phyloP scores from a whole-genome alignment of 2,329 filamentous ascomycete genomes.

The Ceratocystis eucalypticola region DNA sequence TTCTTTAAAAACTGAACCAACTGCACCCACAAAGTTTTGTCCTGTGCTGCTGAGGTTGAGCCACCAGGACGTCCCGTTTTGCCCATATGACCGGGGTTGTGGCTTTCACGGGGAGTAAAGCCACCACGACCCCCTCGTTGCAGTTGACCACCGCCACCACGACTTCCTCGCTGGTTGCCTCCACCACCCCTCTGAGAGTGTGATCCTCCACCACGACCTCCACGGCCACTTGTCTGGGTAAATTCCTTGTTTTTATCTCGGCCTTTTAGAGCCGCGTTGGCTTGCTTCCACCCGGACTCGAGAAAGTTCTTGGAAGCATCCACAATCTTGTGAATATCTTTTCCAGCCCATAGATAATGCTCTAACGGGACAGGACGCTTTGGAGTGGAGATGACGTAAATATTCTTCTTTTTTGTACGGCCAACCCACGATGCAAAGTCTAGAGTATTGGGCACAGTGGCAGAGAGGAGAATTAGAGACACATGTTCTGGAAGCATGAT shows the following conservation, averaged over 20 bases:
- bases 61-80: slow-evolving; percentile 74
- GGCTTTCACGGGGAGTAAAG: slow-evolving; percentile 43
- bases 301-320: slow-evolving; percentile 83
- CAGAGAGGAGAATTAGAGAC: slow-evolving; percentile 84
- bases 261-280: slow-evolving; percentile 67
- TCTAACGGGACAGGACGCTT: slow-evolving; percentile 91
- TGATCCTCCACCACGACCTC: slow-evolving; percentile 14
- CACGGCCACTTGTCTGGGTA: slow-evolving; percentile 18
- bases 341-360: slow-evolving; percentile 91
- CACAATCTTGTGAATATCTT: slow-evolving; percentile 87
- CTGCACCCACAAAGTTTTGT: slow-evolving; percentile 94
- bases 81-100: slow-evolving; percentile 72
- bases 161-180: slow-evolving; percentile 29
- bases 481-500: slow-evolving; percentile 98
- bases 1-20: slow-evolving; percentile 85
- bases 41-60: slow-evolving; percentile 78
- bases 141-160: slow-evolving; percentile 29
- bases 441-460: slow-evolving; percentile 91
- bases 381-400: slow-evolving; percentile 94
- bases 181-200: slow-evolving; percentile 19
- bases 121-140: slow-evolving; percentile 42
- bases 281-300: slow-evolving; percentile 88
- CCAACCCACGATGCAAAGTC: slow-evolving; percentile 99
- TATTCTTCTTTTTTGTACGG: slow-evolving; percentile 94
- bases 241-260: slow-evolving; percentile 49